Base-by-base conservation (phyloP, 345 rosid genomes). In the Syzygium aqueum region DNA sequence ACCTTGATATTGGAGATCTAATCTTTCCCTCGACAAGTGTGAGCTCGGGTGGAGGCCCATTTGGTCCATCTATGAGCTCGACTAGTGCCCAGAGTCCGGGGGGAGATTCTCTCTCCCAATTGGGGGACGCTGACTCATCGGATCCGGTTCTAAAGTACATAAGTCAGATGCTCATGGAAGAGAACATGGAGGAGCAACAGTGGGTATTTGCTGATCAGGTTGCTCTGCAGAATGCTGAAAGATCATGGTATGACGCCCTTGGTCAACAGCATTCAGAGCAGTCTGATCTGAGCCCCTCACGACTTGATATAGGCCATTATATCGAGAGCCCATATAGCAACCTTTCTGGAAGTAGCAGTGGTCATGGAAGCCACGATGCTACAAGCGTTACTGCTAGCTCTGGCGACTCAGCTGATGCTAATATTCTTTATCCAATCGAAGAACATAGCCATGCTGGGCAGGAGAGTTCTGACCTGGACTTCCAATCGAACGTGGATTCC, bases 121-220 rank as follows among this genome's bases (percentile, higher is more conserved):
- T 90, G 11, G 91, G 89, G 84, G 94, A 88, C 23, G 85, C 37
- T 77, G 90, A 90, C 28, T 92, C 87, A 33, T 77, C 89, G 8
- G 94, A 92, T 65, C 88, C 91, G 28, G 89, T 91, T 37, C 91
- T 91, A 53, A 90, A 77, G 86, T 92, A 90, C 85, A 90, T 92
- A 88, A 90, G 65, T 87, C 89, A 92, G 91, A 89, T 91, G 89
- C 93, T 92, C 30, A 87, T 92, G 92, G 94, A 92, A 85, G 94
- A 92, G 87, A 88, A 92, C 88, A 85, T 92, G 92, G 94, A 88
- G 87, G 86, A 89, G 89, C 90, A 89, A 33, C 90, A 89, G 40
- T 87, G 92, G 61, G 87, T 88, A 89, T 92, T 90, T 84, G 87
- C 90, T 63, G 90, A 91, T 40, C 88, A 91, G 3, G 83, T 87